Evolutionary conservation across 2,329 filamentous ascomycete genomes (phyloP).

Genomic region (Remersonia thermophila): DNA sequence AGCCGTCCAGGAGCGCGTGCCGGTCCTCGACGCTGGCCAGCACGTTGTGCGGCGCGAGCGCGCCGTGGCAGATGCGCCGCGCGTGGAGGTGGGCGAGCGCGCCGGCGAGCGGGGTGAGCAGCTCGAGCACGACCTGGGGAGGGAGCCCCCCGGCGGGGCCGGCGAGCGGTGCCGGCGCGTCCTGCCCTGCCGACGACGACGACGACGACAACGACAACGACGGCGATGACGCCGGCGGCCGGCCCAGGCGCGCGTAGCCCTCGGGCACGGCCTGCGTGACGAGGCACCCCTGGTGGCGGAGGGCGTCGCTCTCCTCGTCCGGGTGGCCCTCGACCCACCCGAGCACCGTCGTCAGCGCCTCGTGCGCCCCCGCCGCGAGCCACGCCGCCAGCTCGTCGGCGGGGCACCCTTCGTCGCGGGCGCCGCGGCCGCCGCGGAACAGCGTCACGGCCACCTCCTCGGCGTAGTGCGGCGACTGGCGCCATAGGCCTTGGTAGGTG

Average conservation of each 20-base stretch:
- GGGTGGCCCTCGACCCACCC: slow-evolving; percentile 31
- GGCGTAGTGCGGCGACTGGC: slow-evolving; percentile 15
- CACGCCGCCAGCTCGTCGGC: slow-evolving; percentile 37
- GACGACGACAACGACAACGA: too few species aligned
- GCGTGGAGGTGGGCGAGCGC: slow-evolving; percentile 32
- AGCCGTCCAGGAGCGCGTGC: slow-evolving; percentile 35
- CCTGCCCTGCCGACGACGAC: too few species aligned
- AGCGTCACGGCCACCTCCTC: slow-evolving; percentile 35
- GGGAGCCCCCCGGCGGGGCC: slow-evolving; percentile 17
- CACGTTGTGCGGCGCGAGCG: slow-evolving; percentile 37
- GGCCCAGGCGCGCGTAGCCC: slow-evolving; percentile 29
- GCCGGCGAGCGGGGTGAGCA: slow-evolving; percentile 30
- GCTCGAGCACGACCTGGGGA: slow-evolving; percentile 21
- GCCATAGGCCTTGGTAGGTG: slow-evolving; percentile 31
- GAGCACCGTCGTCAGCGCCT: slow-evolving; percentile 33
- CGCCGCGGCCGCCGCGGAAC: slow-evolving; percentile 35
- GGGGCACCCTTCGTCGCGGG: slow-evolving; percentile 29
- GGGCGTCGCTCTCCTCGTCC: slow-evolving; percentile 18
- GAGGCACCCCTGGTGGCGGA: slow-evolving; percentile 25
- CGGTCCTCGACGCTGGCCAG: slow-evolving; percentile 25
- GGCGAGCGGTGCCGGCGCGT: too few species aligned
- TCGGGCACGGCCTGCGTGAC: slow-evolving; percentile 36
- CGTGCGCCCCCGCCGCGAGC: slow-evolving; percentile 32
- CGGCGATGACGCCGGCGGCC: too few species aligned
- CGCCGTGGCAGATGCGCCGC: slow-evolving; percentile 32